Evolutionary conservation across 305 asterid genomes (phyloP).

Genomic region (Fraxinus latifolia): DNA sequence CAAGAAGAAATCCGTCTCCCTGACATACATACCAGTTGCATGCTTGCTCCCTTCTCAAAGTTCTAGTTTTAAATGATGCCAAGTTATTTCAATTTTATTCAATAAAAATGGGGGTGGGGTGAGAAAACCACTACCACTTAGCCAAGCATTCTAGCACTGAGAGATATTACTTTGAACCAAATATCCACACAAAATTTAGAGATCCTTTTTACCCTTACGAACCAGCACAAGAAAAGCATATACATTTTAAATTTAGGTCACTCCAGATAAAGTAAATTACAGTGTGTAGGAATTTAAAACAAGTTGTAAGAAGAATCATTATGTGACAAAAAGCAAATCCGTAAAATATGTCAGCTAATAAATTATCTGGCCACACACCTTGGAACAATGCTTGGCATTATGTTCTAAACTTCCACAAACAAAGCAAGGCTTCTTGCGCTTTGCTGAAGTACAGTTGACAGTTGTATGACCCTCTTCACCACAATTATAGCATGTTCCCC

Average conservation of each 20-base stretch:
- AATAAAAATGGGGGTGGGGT: neutral
- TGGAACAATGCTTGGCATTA: slow-evolving; percentile 67
- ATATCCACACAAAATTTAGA: neutral
- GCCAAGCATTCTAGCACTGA: neutral
- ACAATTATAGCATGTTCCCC: slow-evolving; percentile 95
- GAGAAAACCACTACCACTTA: neutral
- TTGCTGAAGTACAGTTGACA: slow-evolving; percentile 75
- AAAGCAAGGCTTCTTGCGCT: slow-evolving; percentile 89
- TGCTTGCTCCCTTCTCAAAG: neutral
- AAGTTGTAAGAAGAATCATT: neutral
- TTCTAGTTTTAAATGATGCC: neutral
- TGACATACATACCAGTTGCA: neutral
- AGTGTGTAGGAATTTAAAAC: neutral
- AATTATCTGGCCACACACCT: slow-evolving; percentile 39
- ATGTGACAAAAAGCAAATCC: neutral
- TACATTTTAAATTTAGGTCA: neutral
- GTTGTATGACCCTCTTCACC: slow-evolving; percentile 90
- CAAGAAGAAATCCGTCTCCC: neutral
- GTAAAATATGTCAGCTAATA: neutral
- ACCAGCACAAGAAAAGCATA: neutral
- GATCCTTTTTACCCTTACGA: neutral
- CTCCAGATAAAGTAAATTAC: neutral
- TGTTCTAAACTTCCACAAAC: slow-evolving; percentile 93
- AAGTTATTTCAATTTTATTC: neutral
- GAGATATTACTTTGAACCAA: neutral